A percentile compares a stretch with the other conserved stretches of the same genome.
phyloP scores from a whole-genome alignment of 768 basidiomycete species.

The Pulveroboletus sp. region DNA sequence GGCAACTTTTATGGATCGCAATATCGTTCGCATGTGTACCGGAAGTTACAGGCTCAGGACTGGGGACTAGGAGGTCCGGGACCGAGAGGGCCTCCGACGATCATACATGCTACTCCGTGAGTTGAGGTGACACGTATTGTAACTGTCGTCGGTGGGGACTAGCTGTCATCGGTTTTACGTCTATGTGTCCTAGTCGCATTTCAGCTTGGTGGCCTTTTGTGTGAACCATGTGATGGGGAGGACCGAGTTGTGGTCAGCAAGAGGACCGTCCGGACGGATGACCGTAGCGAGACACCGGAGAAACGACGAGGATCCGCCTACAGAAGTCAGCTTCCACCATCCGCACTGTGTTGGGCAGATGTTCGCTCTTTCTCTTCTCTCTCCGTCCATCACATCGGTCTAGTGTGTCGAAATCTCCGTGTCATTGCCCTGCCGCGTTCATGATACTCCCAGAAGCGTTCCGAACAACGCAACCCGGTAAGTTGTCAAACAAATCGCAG shows the following conservation, averaged over 20 bases:
- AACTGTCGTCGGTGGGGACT: constrained; percentile 1
- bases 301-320: constrained; percentile 5
- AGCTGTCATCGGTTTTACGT: constrained; percentile 2
- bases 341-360: constrained; percentile 1
- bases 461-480: constrained; percentile 19
- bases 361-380: not conserved
- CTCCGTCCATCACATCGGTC: constrained; percentile 6
- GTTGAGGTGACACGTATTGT: not conserved
- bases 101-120: constrained; percentile 24
- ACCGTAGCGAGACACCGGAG: not conserved
- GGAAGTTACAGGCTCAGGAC: constrained; percentile 28
- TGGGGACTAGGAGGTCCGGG: constrained; percentile 19
- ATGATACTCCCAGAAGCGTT: constrained; percentile 8
- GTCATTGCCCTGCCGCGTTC: constrained; percentile 8
- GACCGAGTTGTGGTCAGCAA: not conserved
- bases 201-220: not conserved
- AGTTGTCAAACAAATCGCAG: constrained; percentile 18
- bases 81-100: constrained; percentile 25
- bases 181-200: constrained; percentile 4
- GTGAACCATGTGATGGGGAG: not conserved
- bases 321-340: constrained; percentile 6
- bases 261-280: not conserved
- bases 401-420: constrained; percentile 20
- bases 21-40: constrained; percentile 28
- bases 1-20: constrained; percentile 29